Percentiles rank a stretch among this genome's conserved stretches.
Evolutionary conservation across 306 rosid species (phyloP).

Genomic region (Carpinus viminea): DNA sequence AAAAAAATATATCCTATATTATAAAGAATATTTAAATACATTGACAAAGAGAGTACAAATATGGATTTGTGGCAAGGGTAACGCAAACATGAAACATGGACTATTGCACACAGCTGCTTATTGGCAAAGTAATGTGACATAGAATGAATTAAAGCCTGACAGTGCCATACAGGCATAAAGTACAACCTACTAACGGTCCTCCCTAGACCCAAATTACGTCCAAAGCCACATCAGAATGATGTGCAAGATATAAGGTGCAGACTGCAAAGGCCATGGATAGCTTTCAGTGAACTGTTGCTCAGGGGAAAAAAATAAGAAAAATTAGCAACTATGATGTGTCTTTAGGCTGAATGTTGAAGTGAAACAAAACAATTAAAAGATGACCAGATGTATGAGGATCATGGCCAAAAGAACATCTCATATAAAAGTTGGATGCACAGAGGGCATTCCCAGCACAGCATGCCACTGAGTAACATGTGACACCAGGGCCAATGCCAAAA

Average conservation of each 20-base stretch:
- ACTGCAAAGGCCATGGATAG: not conserved
- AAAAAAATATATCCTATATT: not conserved
- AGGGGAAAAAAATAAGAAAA: not conserved
- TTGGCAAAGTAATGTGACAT: not conserved
- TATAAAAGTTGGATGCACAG: no score
- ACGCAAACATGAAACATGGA: not conserved
- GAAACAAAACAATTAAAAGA: not conserved
- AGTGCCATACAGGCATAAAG: not conserved
- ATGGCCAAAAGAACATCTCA: no score
- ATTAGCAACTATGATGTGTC: not conserved
- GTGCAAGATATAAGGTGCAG: not conserved
- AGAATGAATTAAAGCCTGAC: not conserved
- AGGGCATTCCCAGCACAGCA: not conserved
- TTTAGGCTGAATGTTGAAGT: not conserved
- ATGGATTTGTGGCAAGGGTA: not conserved
- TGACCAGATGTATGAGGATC: not conserved
- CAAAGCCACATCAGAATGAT: not conserved
- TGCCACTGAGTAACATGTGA: not conserved
- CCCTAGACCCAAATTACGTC: not conserved
- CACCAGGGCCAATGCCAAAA: not conserved
- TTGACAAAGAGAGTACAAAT: not conserved
- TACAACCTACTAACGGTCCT: not conserved
- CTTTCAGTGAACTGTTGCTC: not conserved
- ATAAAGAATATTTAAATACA: conserved; percentile 5
- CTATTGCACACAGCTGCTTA: not conserved